Evolutionary conservation across 1,284 basidiomycete species (phyloP), one percentile per base, ranked within the genome.

Genomic region (Marasmius fiardii): DNA sequence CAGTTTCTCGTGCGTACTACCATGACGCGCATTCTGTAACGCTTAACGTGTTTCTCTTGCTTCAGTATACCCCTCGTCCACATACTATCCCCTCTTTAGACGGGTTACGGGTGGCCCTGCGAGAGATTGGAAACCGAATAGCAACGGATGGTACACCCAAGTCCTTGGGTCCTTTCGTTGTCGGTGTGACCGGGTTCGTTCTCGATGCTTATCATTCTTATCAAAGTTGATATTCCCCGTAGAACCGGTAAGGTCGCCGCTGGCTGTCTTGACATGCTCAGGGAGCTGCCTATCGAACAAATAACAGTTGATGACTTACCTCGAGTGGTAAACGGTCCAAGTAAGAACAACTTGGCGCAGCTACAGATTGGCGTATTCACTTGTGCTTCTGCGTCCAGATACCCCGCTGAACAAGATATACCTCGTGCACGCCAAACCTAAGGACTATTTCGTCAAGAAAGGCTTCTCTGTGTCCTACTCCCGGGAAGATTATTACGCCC

Each of bases 171-270:
- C 92, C 93, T 0, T 83, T 92, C 45, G 81, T 95, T 0, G 82
- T 95, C 52, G 87, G 90, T 16, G 70, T 95, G 35, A 93, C 92
- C 18, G 93, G 93, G 90, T 92, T 64, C 55, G 75, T 51, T 8
- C 33, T 57, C 45, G 35, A 16, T 28, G 20, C 14, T 28, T 21
- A 31, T 24, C 11, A 21, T 43, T 18, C 47, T 11, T 12, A 33
- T 31, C 31, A 18, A 18, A 5, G 14, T 34, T 28, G 24, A 14
- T 47, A 43, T 26, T 24, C 41, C 11, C 16, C 43, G 16, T 43
- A 92, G 90, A 7, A 83, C 78, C 2, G 93, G 93, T 12, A 90
- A 93, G 53, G 93, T 95, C 0, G 80, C 91, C 0, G 74, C 85
- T 56, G 93, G 93, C 7, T 83, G 83, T 6, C 73, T 88, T 12